Percentiles rank a stretch among this genome's conserved stretches.
Conservation (phyloP, 148 eudicot genomes). For the Rhododendron mucronatum region DNA sequence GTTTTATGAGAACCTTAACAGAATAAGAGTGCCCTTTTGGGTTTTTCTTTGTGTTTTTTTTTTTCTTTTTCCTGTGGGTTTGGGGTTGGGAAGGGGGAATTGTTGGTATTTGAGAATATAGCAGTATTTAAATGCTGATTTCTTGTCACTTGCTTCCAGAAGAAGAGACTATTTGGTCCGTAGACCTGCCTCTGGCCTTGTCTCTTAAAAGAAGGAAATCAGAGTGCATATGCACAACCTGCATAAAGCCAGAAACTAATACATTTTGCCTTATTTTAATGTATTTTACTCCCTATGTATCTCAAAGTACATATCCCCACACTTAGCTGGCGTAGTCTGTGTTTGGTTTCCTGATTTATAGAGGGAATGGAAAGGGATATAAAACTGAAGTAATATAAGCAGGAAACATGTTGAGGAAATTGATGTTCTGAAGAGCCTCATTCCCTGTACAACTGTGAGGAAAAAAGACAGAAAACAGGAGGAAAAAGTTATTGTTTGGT, state of each 20-base stretch:
- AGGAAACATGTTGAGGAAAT: not conserved
- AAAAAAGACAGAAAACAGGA: not conserved
- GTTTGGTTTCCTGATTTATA: not conserved
- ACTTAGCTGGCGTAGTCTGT: not conserved
- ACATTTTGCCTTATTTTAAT: not conserved
- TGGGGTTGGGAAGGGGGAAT: not conserved
- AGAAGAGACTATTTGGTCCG: not conserved
- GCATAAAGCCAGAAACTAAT: not conserved
- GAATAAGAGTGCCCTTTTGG: not conserved
- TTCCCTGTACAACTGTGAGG: not conserved
- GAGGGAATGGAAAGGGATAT: not conserved
- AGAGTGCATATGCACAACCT: not conserved
- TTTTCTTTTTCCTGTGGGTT: not conserved
- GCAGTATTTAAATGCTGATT: not conserved
- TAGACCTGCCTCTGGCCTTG: not conserved
- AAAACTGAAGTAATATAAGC: not conserved
- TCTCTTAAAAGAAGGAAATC: not conserved
- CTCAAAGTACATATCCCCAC: not conserved
- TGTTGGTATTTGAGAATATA: not conserved
- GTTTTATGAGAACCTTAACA: not conserved
- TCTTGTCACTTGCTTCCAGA: not conserved
- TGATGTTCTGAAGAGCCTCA: not conserved
- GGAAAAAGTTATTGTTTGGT: not conserved
- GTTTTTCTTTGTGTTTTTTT: no score
- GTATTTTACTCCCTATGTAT: not conserved